Evolutionary conservation across 2,329 filamentous ascomycete species (phyloP).

Genomic region (Davidsoniella eucalypti): DNA sequence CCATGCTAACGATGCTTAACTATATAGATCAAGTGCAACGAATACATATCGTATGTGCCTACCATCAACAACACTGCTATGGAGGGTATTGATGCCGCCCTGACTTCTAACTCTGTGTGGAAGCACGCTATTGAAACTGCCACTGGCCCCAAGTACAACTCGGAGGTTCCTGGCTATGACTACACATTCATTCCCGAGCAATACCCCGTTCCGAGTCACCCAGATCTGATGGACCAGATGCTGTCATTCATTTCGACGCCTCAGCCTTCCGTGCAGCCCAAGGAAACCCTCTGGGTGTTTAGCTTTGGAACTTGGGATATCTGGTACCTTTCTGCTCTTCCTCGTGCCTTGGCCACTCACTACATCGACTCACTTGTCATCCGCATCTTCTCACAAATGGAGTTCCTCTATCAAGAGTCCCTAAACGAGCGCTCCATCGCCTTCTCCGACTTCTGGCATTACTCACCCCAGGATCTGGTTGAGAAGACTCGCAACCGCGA

Average conservation of each 20-base stretch:
- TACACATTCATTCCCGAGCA: slow-evolving; percentile 27
- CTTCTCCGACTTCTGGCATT: slow-evolving; percentile 27
- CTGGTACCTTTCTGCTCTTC: slow-evolving; percentile 33
- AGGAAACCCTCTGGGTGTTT: slow-evolving; percentile 37
- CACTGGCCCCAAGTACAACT: slow-evolving; percentile 18
- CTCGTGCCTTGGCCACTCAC: slow-evolving; percentile 22
- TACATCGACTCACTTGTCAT: slow-evolving; percentile 23
- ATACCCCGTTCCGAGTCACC: slow-evolving; percentile 25
- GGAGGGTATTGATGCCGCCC: slow-evolving; percentile 21
- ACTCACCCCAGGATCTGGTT: slow-evolving; percentile 17
- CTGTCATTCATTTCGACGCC: slow-evolving; percentile 27
- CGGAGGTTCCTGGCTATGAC: slow-evolving; percentile 23
- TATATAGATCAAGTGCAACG: slow-evolving; percentile 29
- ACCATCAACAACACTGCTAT: slow-evolving; percentile 21
- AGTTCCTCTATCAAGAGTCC: slow-evolving; percentile 29
- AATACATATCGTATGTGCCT: slow-evolving; percentile 31
- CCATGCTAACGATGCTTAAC: neutral
- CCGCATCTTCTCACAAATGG: slow-evolving; percentile 29
- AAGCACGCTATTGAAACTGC: slow-evolving; percentile 23
- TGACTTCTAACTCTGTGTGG: slow-evolving; percentile 37
- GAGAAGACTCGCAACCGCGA: slow-evolving; percentile 17
- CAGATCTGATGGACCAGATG: slow-evolving; percentile 30
- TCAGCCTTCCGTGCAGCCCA: slow-evolving; percentile 19
- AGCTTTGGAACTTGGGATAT: slow-evolving; percentile 38
- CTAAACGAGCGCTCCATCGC: slow-evolving; percentile 27